phyloP scores from a whole-genome alignment of 768 basidiomycete genomes.

The Amanita polypyramis region DNA sequence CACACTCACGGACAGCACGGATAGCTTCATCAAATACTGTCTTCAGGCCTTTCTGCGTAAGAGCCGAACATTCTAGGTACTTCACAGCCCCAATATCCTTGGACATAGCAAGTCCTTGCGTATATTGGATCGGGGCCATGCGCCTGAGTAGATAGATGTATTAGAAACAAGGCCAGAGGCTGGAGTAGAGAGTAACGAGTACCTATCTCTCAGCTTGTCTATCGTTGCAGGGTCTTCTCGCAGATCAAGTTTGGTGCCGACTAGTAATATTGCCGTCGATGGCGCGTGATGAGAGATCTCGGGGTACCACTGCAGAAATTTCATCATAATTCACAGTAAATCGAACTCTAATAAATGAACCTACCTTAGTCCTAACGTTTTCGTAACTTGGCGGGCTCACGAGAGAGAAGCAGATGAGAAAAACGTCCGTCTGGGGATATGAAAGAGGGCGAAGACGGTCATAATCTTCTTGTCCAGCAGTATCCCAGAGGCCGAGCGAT shows the following conservation, averaged over 20 bases:
- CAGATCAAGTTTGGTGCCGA: slow-evolving; percentile 95
- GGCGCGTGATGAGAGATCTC: slow-evolving; percentile 98
- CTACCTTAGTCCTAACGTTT: slow-evolving; percentile 94
- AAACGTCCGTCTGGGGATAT: slow-evolving; percentile 99
- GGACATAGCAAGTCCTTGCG: slow-evolving; percentile 82
- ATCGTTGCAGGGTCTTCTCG: slow-evolving; percentile 92
- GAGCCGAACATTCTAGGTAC: slow-evolving; percentile 90
- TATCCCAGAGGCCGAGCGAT: slow-evolving; percentile 98
- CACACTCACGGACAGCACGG: slow-evolving; percentile 79
- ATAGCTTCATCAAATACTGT: slow-evolving; percentile 99
- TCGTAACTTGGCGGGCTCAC: slow-evolving; percentile 98
- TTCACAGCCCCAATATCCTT: slow-evolving; percentile 95
- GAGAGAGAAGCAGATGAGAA: slow-evolving; percentile 97
- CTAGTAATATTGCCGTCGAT: slow-evolving; percentile 83
- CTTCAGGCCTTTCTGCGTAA: slow-evolving; percentile 98
- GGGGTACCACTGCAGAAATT: slow-evolving; percentile 69
- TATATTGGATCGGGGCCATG: slow-evolving; percentile 91
- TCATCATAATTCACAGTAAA: slow-evolving; percentile 9
- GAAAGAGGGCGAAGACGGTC: slow-evolving; percentile 95
- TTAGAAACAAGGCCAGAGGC: not conserved
- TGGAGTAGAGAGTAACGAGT: slow-evolving; percentile 9
- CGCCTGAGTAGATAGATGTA: slow-evolving; percentile 36
- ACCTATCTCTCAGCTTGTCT: slow-evolving; percentile 90
- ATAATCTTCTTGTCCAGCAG: slow-evolving; percentile 99
- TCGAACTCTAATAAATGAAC: slow-evolving; percentile 15